phyloP scores from a whole-genome alignment of 176 grass and related monocot species.

The Thalia dealbata region DNA sequence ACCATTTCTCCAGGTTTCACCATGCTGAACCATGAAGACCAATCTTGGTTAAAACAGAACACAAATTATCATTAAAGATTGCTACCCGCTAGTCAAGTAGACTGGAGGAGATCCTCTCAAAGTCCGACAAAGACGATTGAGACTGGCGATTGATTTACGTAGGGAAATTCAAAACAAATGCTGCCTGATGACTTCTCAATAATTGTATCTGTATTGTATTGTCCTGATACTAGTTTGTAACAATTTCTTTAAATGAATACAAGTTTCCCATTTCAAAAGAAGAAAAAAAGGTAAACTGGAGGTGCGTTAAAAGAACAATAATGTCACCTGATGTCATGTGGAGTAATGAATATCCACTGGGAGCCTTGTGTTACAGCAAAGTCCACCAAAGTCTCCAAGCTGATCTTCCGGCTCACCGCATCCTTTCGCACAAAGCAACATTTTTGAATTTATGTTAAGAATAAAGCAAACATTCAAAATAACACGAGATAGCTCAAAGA shows the following conservation, averaged over 20 bases:
- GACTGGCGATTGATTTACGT: too few species aligned
- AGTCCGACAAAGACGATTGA: too few species aligned
- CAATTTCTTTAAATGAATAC: too few species aligned
- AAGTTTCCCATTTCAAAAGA: too few species aligned
- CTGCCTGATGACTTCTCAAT: too few species aligned
- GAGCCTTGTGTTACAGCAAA: conserved; percentile 73
- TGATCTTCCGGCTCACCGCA: conserved; percentile 88
- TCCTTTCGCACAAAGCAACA: conserved; percentile 46
- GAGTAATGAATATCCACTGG: conserved; percentile 95
- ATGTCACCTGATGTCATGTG: conserved; percentile 81
- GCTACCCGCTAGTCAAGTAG: too few species aligned
- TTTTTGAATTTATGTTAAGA: conserved; percentile 3
- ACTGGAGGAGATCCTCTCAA: too few species aligned
- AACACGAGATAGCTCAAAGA: conserved; percentile 2
- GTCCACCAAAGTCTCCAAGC: conserved; percentile 84
- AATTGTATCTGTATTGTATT: too few species aligned
- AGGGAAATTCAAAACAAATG: too few species aligned
- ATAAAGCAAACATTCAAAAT: not conserved
- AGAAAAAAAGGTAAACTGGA: too few species aligned
- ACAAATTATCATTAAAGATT: not conserved
- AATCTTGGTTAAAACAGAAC: not conserved
- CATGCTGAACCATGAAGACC: conserved; percentile 40
- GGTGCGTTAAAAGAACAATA: not conserved
- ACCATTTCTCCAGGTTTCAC: conserved; percentile 71
- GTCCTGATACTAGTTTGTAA: not conserved